Evolutionary conservation across 2,329 filamentous ascomycete genomes (phyloP), one percentile per base, ranked within the genome.

Genomic region (Hysterium pulicare): DNA sequence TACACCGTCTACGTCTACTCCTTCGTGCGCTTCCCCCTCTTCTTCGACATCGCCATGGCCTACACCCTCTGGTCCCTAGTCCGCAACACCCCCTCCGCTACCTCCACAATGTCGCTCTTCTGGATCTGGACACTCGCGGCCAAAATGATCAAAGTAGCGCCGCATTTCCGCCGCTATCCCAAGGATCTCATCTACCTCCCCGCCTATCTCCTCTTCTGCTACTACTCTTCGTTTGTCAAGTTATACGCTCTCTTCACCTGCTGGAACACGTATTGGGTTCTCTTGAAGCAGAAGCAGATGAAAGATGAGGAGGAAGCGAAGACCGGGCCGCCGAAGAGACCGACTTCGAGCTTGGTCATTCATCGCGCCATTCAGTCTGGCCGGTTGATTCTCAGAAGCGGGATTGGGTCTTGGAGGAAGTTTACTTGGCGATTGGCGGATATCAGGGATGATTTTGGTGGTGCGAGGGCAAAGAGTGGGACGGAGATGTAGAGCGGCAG

Each of bases 201-300:
- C 0, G 63, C 56, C 0, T 74, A 77, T 33, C 53, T 83, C 11
- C 8, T 69, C 0, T 85, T 83, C 54, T 75, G 69, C 1, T 85
- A 83, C 50, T 59, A 68, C 28, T 81, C 84, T 55, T 74, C 74
- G 20, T 53, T 79, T 2, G 70, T 84, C 50, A 84, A 83, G 64
- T 21, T 82, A 0, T 78, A 71, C 52, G 77, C 78, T 0, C 38
- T 77, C 17, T 40, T 78, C 3, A 84, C 80, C 4, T 49, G 41
- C 17, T 46, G 41, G 37, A 40, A 53, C 35, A 48, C 42, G 13
- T 45, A 38, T 3, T 58, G 55, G 55, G 50, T 30, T 30, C 26
- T 30, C 26, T 30, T 30, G 26, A 30, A 30, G 26, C 9, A 30
- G n/a, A 30, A 30, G 9, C 26, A 30, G 26, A 30, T 9, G 26